Conservation (phyloP, 179 eudicot species). For the Gypsophila paniculata region DNA sequence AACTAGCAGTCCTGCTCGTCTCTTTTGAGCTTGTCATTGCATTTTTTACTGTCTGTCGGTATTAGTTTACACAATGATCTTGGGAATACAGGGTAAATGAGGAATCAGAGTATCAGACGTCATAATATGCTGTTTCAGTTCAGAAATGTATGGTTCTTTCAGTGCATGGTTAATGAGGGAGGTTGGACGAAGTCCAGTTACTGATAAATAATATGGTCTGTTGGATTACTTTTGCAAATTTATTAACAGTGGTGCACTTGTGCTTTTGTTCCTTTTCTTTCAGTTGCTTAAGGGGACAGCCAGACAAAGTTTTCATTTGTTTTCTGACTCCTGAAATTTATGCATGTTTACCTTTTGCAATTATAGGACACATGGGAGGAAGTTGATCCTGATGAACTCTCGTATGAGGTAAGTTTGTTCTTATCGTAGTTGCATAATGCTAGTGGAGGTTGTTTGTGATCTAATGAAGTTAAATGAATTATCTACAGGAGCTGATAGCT, state of each 20-base stretch:
- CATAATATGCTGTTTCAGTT: background rate
- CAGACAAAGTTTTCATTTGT: background rate
- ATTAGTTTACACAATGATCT: background rate
- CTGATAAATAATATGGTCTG: background rate
- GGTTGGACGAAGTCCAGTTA: background rate
- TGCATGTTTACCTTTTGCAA: slow-evolving; percentile 15
- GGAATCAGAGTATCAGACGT: background rate
- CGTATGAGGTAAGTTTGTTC: slow-evolving; percentile 72
- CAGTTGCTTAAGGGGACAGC: background rate
- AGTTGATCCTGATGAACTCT: slow-evolving; percentile 92
- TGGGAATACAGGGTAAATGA: background rate
- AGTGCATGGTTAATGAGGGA: background rate
- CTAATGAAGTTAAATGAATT: slow-evolving; percentile 8
- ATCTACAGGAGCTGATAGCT: slow-evolving; percentile 76
- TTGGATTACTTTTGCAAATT: background rate
- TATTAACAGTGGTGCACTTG: background rate
- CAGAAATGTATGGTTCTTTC: background rate
- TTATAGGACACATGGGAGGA: slow-evolving; percentile 93
- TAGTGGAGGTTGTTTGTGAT: slow-evolving; percentile 1
- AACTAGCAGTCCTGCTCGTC: background rate
- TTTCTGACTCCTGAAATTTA: slow-evolving; percentile 10
- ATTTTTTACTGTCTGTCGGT: background rate
- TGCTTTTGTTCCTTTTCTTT: background rate
- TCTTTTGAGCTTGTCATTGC: background rate
- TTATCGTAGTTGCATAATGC: slow-evolving; percentile 1